Evolutionary conservation across 192 early-diverging fungal genomes (phyloP).

Genomic region (Backusella australiensis): DNA sequence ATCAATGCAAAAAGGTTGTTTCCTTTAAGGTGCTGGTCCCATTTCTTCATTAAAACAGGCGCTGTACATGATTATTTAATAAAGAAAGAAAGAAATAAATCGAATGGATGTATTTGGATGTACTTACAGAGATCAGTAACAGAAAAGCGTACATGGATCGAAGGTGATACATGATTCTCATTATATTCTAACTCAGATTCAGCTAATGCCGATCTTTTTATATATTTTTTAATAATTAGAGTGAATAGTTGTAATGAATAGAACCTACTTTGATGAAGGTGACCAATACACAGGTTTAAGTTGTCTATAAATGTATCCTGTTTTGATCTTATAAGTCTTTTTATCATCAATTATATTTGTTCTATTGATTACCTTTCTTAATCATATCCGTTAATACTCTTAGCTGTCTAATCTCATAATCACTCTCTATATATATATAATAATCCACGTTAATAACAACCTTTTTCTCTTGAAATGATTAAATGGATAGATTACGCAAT

Average conservation of each 20-base stretch:
- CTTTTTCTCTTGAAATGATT: background rate
- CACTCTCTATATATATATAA: slow-evolving; percentile 47
- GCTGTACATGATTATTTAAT: background rate
- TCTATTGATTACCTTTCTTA: slow-evolving; percentile 44
- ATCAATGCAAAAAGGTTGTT: slow-evolving; percentile 45
- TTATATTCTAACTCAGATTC: slow-evolving; percentile 82
- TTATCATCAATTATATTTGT: background rate
- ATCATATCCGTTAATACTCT: slow-evolving; percentile 72
- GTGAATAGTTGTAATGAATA: background rate
- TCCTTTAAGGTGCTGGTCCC: background rate
- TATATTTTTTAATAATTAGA: background rate
- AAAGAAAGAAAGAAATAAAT: no score
- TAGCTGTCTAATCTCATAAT: slow-evolving; percentile 72
- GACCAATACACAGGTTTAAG: slow-evolving; percentile 85
- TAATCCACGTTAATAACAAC: background rate
- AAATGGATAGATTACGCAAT: slow-evolving; percentile 27
- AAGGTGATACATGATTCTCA: slow-evolving; percentile 67
- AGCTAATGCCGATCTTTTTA: slow-evolving; percentile 64
- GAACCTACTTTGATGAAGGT: slow-evolving; percentile 62
- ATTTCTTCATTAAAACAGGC: slow-evolving; percentile 4
- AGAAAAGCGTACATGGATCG: slow-evolving; percentile 68
- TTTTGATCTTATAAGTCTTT: background rate
- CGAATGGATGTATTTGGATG: background rate
- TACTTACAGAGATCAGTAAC: slow-evolving; percentile 45
- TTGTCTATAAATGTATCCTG: slow-evolving; percentile 71